Evolutionary conservation across 1,284 basidiomycete genomes (phyloP).

Genomic region (Coriolopsis trogii): DNA sequence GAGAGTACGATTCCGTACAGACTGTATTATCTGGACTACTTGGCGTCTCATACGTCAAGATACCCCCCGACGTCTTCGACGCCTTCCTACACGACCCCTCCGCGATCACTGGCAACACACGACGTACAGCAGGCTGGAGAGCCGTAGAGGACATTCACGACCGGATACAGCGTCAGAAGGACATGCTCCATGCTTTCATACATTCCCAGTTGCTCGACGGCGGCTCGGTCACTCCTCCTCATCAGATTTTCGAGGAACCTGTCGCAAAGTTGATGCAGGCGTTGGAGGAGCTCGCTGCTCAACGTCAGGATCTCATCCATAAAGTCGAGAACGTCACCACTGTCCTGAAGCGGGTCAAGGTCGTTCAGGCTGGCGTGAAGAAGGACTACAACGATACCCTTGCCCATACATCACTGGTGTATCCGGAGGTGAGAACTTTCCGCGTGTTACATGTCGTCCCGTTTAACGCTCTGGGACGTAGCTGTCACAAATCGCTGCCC

Average conservation of each 20-base stretch:
- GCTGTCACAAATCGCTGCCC: conserved; percentile 65
- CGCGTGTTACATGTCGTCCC: not conserved
- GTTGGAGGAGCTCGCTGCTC: conserved; percentile 42
- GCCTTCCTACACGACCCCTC: conserved; percentile 76
- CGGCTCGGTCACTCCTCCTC: conserved; percentile 21
- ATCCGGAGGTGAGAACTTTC: conserved; percentile 61
- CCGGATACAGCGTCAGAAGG: conserved; percentile 60
- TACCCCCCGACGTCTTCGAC: conserved; percentile 68
- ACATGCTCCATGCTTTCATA: conserved; percentile 52
- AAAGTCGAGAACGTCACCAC: conserved; percentile 53
- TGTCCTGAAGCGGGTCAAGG: conserved; percentile 51
- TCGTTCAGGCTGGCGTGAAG: conserved; percentile 58
- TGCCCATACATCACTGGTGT: conserved; percentile 70
- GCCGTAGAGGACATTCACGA: conserved; percentile 73
- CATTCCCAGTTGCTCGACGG: conserved; percentile 11
- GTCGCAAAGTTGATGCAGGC: conserved; percentile 49
- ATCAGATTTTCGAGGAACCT: conserved; percentile 56
- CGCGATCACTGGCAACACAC: conserved; percentile 64
- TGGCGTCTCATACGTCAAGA: conserved; percentile 46
- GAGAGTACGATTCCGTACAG: conserved; percentile 66
- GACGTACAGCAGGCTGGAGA: conserved; percentile 59
- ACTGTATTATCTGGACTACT: conserved; percentile 49
- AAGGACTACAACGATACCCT: conserved; percentile 65
- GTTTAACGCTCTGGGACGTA: conserved; percentile 32
- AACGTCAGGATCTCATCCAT: conserved; percentile 41